phyloP scores from a whole-genome alignment of 2,329 filamentous ascomycete species.

The Neophaeococcomyces aloes region DNA sequence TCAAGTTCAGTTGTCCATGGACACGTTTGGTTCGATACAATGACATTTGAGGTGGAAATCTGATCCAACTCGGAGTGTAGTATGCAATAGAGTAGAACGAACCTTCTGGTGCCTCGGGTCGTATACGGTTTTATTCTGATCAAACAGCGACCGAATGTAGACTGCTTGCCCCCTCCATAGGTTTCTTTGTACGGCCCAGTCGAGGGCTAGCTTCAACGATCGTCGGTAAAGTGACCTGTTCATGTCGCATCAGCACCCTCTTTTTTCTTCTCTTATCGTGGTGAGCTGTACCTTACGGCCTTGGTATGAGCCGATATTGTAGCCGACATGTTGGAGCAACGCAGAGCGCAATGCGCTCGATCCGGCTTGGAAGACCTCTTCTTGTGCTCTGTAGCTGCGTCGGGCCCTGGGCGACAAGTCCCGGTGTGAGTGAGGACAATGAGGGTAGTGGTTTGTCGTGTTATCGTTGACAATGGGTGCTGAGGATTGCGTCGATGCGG shows the following conservation, averaged over 20 bases:
- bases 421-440: background rate
- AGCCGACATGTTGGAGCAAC: conserved; percentile 26
- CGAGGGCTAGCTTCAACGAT: conserved; percentile 81
- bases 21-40: too few species aligned
- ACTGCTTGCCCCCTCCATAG: conserved; percentile 93
- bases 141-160: conserved; percentile 89
- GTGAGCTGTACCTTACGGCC: conserved; percentile 28
- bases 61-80: too few species aligned
- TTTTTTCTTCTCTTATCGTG: background rate
- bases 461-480: conserved; percentile 1
- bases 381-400: conserved; percentile 3
- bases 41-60: too few species aligned
- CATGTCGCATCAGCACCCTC: conserved; percentile 1
- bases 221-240: conserved; percentile 70
- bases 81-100: conserved; percentile 25
- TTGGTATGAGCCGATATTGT: conserved; percentile 22
- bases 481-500: conserved; percentile 1
- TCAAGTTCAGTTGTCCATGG: too few species aligned
- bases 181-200: conserved; percentile 89
- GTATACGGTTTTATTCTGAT: conserved; percentile 75
- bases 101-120: conserved; percentile 83
- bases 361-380: background rate
- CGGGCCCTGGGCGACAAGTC: background rate
- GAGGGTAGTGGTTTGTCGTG: background rate
- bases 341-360: conserved; percentile 9